phyloP scores from a whole-genome alignment of 2,329 filamentous ascomycete species.

The Botrytis sinoallii region DNA sequence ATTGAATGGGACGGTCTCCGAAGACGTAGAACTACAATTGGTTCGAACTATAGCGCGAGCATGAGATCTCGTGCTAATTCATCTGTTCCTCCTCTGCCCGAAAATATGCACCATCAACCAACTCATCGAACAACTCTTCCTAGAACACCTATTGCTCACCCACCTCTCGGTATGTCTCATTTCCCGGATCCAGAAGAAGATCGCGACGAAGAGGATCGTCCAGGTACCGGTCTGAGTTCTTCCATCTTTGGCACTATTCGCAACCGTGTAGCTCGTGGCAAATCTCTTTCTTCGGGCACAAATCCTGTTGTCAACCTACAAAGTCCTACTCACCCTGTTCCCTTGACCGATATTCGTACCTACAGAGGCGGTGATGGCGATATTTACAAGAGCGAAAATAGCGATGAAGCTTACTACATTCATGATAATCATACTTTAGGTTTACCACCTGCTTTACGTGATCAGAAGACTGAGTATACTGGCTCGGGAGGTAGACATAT shows the following conservation, averaged over 20 bases:
- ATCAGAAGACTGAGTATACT: slow-evolving; percentile 48
- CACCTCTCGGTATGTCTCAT: slow-evolving; percentile 82
- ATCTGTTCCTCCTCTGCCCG: slow-evolving; percentile 31
- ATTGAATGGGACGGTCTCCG: slow-evolving; percentile 88
- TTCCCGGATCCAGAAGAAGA: slow-evolving; percentile 67
- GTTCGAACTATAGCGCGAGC: slow-evolving; percentile 33
- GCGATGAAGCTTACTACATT: slow-evolving; percentile 45
- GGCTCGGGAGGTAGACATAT: slow-evolving; percentile 48
- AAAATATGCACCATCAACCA: slow-evolving; percentile 30
- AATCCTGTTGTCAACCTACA: slow-evolving; percentile 41
- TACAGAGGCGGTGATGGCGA: slow-evolving; percentile 43
- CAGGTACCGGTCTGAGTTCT: slow-evolving; percentile 49
- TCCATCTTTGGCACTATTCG: slow-evolving; percentile 58
- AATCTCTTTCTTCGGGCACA: slow-evolving; percentile 20
- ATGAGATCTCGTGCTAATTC: slow-evolving; percentile 34
- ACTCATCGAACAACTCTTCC: slow-evolving; percentile 21
- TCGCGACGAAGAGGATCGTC: slow-evolving; percentile 49
- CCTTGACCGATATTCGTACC: slow-evolving; percentile 54
- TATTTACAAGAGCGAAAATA: slow-evolving; percentile 6
- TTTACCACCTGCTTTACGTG: slow-evolving; percentile 41
- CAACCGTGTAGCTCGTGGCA: slow-evolving; percentile 40
- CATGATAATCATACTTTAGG: slow-evolving; percentile 47
- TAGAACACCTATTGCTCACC: slow-evolving; percentile 50
- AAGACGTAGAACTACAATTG: slow-evolving; percentile 59
- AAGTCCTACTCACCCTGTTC: slow-evolving; percentile 59